A percentile compares a stretch with the other conserved stretches of the same genome.
Conservation (phyloP, 495 filamentous ascomycete species). For the Apiosordaria backusii region DNA sequence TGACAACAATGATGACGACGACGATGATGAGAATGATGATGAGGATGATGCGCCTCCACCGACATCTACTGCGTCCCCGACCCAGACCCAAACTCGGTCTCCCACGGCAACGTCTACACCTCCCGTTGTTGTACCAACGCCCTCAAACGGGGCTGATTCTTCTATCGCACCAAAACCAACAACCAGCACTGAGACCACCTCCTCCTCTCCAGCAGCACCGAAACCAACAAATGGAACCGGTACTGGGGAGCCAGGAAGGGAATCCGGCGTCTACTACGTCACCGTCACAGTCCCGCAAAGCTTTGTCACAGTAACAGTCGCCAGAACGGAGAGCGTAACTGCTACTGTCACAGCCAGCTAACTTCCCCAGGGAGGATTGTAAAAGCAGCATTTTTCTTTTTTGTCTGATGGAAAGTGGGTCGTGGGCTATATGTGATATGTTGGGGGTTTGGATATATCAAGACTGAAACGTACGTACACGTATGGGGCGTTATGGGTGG, state of each 20-base stretch:
- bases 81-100: neutral
- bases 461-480: neutral
- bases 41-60: neutral
- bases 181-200: neutral
- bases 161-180: neutral
- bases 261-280: neutral
- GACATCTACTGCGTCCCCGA: neutral
- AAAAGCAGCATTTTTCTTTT: neutral
- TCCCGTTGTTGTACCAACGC: neutral
- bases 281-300: neutral
- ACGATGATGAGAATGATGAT: neutral
- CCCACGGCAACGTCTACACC: neutral
- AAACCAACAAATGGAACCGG: neutral
- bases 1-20: neutral
- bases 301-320: neutral
- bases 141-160: neutral
- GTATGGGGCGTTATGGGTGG: neutral
- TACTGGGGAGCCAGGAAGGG: neutral
- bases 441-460: neutral
- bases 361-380: too few species aligned
- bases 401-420: neutral
- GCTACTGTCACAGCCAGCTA: neutral
- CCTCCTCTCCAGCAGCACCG: neutral
- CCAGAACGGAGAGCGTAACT: constrained; percentile 5
- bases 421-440: neutral